Evolutionary conservation across 1,284 basidiomycete species (phyloP).

Genomic region (Sanghuangporus weigelae): DNA sequence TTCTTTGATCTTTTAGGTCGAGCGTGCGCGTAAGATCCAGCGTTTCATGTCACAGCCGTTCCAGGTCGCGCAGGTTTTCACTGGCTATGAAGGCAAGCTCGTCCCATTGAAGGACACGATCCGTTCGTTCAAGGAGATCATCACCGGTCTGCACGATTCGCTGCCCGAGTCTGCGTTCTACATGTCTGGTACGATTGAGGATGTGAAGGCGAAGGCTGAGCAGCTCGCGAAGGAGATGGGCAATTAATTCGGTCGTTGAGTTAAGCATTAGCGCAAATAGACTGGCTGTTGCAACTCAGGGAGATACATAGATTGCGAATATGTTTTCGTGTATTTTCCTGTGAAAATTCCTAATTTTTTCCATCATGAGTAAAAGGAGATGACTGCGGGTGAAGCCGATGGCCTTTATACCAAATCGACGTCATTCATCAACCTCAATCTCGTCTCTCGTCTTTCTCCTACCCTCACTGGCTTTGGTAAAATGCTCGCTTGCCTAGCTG

Average conservation of each 20-base stretch:
- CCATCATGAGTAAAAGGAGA: background rate
- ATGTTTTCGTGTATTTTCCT: conserved; percentile 2
- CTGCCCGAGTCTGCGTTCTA: conserved; percentile 95
- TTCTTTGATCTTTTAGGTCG: conserved; percentile 44
- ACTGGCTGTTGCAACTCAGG: background rate
- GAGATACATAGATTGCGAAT: background rate
- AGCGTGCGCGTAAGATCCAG: conserved; percentile 87
- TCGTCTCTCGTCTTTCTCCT: background rate
- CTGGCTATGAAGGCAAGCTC: conserved; percentile 96
- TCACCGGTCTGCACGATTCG: conserved; percentile 81
- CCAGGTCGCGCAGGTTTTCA: conserved; percentile 99
- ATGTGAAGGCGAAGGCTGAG: conserved; percentile 95
- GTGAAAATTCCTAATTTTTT: conserved; percentile 1
- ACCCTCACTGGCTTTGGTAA: background rate
- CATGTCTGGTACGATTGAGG: conserved; percentile 91
- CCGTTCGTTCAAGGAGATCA: conserved; percentile 94
- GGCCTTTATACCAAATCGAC: background rate
- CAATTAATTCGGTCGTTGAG: conserved; percentile 34
- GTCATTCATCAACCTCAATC: background rate
- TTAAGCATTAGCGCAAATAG: background rate
- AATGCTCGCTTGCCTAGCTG: conserved; percentile 11
- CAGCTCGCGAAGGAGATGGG: conserved; percentile 91
- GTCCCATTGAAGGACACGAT: conserved; percentile 91
- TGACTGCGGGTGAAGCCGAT: background rate
- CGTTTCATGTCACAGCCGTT: conserved; percentile 99